Conservation (phyloP, 1,284 basidiomycete species). For the Malassezia equina region DNA sequence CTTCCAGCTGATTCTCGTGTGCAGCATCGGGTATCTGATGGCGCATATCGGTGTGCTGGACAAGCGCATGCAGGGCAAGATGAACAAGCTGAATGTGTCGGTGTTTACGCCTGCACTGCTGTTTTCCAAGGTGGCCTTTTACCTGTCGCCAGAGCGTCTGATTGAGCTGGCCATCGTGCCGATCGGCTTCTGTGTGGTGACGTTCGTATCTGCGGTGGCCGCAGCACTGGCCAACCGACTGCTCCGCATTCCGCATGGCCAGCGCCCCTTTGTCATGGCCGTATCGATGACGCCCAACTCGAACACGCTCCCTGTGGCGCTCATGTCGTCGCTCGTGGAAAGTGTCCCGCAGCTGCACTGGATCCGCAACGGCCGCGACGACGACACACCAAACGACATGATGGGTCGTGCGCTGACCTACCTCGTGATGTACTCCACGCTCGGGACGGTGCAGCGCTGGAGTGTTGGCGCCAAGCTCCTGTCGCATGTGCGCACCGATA, state of each 20-base stretch:
- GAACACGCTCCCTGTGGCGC: conserved; percentile 82
- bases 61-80: conserved; percentile 62
- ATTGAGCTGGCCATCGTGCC: conserved; percentile 85
- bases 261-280: conserved; percentile 49
- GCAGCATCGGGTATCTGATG: conserved; percentile 72
- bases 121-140: conserved; percentile 83
- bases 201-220: conserved; percentile 42
- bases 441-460: conserved; percentile 64
- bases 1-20: conserved; percentile 75
- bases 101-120: conserved; percentile 83
- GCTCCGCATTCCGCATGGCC: conserved; percentile 41
- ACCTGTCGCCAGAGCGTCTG: conserved; percentile 59
- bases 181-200: conserved; percentile 59
- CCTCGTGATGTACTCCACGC: conserved; percentile 78
- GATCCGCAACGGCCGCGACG: conserved; percentile 54
- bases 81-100: conserved; percentile 60
- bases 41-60: conserved; percentile 71
- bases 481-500: conserved; percentile 15
- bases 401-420: conserved; percentile 84
- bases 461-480: conserved; percentile 50
- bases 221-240: conserved; percentile 43
- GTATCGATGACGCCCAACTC: conserved; percentile 56
- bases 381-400: conserved; percentile 76
- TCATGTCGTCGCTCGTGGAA: conserved; percentile 77
- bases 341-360: conserved; percentile 75